Percentiles rank a stretch among this genome's conserved stretches.
Evolutionary conservation across 2,329 filamentous ascomycete genomes (phyloP).

Genomic region (Trichoderma breve): DNA sequence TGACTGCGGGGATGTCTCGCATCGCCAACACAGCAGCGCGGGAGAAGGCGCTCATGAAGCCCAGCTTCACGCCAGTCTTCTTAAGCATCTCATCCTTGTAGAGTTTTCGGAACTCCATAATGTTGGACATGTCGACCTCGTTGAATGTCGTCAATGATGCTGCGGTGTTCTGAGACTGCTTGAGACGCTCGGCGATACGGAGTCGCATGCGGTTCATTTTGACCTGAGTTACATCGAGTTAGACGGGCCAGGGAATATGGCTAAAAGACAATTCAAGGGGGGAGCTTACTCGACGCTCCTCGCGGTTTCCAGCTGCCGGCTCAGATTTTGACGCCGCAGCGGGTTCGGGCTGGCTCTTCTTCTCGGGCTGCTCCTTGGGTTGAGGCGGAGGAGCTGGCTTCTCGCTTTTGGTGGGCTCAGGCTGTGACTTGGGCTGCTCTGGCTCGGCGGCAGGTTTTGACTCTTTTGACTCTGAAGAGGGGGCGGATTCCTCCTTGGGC

Average conservation of each 20-base stretch:
- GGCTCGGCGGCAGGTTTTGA: conserved; percentile 14
- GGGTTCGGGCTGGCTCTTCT: conserved; percentile 28
- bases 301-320: conserved; percentile 63
- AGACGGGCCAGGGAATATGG: neutral
- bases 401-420: conserved; percentile 34
- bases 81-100: conserved; percentile 97
- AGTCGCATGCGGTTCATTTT: conserved; percentile 99
- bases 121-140: conserved; percentile 96
- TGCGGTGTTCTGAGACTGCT: conserved; percentile 98
- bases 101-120: conserved; percentile 95
- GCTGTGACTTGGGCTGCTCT: neutral
- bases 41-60: conserved; percentile 99
- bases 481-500: conserved; percentile 1
- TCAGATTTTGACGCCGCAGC: conserved; percentile 20
- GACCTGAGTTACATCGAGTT: conserved; percentile 54
- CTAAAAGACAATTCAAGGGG: neutral
- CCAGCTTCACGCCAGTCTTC: conserved; percentile 94
- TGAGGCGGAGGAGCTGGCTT: conserved; percentile 27
- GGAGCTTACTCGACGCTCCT: conserved; percentile 77
- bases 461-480: conserved; percentile 5
- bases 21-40: conserved; percentile 87
- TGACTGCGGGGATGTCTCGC: conserved; percentile 91
- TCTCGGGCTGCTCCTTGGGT: conserved; percentile 22
- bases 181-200: conserved; percentile 93
- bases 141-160: conserved; percentile 98